phyloP scores from a whole-genome alignment of 2,329 filamentous ascomycete genomes.

The Ploettnerulaceae sp. region DNA sequence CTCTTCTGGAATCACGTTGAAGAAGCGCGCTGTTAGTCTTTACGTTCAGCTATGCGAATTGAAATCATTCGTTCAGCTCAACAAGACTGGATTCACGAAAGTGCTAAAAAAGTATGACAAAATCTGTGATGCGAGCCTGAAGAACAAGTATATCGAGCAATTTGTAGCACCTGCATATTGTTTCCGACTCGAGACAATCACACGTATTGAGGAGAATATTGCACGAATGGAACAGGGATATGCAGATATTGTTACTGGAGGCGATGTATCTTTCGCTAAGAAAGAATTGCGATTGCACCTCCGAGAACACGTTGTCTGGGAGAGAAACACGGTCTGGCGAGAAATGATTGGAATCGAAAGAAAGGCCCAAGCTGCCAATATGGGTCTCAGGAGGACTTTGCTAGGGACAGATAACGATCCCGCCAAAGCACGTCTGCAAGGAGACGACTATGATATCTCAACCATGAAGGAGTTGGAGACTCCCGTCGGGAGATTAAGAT shows the following conservation, averaged over 20 bases:
- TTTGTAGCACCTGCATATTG: conserved; percentile 75
- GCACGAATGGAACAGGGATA: conserved; percentile 73
- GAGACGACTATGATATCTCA: conserved; percentile 66
- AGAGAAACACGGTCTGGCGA: conserved; percentile 96
- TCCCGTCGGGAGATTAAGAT: conserved; percentile 70
- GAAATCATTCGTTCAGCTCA: conserved; percentile 92
- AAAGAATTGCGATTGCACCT: conserved; percentile 86
- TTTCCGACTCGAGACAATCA: conserved; percentile 70
- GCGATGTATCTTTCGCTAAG: conserved; percentile 70
- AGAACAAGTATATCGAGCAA: conserved; percentile 67
- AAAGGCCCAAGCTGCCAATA: conserved; percentile 86
- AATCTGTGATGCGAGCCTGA: conserved; percentile 78
- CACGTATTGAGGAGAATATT: conserved; percentile 67
- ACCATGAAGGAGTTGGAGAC: conserved; percentile 67
- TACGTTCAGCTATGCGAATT: conserved; percentile 94
- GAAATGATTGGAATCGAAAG: conserved; percentile 98
- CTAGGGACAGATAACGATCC: conserved; percentile 70
- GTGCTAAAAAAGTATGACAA: conserved; percentile 99
- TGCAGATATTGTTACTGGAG: conserved; percentile 74
- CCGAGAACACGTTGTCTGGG: conserved; percentile 96
- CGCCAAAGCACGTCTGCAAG: conserved; percentile 68
- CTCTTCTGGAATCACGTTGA: conserved; percentile 74
- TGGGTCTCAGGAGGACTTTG: conserved; percentile 73
- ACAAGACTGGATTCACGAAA: conserved; percentile 94
- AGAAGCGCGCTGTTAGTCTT: conserved; percentile 81